A percentile compares a stretch with the other conserved stretches of the same genome.
Evolutionary conservation across 2,329 filamentous ascomycete species (phyloP).

Genomic region (Xylariaceae sp.): DNA sequence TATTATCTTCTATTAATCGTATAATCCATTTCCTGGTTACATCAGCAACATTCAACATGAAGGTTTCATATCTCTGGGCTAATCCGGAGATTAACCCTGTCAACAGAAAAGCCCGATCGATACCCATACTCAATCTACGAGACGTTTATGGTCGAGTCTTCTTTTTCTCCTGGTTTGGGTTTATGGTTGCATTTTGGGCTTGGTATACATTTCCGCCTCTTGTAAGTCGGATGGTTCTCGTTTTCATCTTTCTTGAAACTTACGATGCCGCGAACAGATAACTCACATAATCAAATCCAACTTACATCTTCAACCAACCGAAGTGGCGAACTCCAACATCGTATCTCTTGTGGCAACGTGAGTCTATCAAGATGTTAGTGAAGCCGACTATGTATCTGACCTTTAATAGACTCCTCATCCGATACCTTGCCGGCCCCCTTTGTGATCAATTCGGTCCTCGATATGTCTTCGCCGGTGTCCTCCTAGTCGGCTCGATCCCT

Average conservation of each 20-base stretch:
- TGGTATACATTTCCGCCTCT: constrained; percentile 92
- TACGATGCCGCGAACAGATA: constrained; percentile 40
- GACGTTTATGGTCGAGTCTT: constrained; percentile 83
- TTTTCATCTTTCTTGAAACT: not conserved
- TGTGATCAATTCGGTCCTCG: constrained; percentile 84
- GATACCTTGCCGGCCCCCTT: constrained; percentile 74
- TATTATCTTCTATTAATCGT: no score
- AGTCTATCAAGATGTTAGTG: constrained; percentile 23
- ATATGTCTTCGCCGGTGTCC: constrained; percentile 70
- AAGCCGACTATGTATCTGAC: not conserved
- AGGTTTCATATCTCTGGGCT: constrained; percentile 41
- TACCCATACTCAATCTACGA: constrained; percentile 75
- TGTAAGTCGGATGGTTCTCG: constrained; percentile 44
- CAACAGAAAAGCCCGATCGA: constrained; percentile 76
- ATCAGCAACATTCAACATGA: constrained; percentile 23
- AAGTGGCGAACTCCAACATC: constrained; percentile 89
- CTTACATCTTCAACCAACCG: constrained; percentile 63
- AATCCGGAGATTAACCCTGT: constrained; percentile 77
- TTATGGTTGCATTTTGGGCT: constrained; percentile 75
- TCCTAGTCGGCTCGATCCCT: constrained; percentile 77
- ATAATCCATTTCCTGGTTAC: no score
- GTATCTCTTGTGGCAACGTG: constrained; percentile 71
- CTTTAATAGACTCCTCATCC: constrained; percentile 61
- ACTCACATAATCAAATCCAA: constrained; percentile 78
- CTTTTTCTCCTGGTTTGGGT: constrained; percentile 64